Evolutionary conservation across 805 yeast genomes (phyloP).

Genomic region (Hanseniaspora lachancei): DNA sequence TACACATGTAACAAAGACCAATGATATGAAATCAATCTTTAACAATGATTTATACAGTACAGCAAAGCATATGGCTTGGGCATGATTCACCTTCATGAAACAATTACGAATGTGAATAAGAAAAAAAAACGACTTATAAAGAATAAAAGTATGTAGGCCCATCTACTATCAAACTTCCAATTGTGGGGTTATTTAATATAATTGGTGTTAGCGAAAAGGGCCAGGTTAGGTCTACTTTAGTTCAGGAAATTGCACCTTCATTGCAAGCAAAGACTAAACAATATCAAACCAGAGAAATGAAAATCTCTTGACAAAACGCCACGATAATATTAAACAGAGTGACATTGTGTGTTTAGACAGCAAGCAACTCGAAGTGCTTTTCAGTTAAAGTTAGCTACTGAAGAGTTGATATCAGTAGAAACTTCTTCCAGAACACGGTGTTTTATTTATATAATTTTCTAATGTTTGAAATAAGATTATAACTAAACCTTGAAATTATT

Average conservation of each 20-base stretch:
- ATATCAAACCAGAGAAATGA: neutral
- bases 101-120: too few relatives aligned
- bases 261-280: neutral
- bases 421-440: conserved; percentile 8
- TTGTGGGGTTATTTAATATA: conserved; percentile 12
- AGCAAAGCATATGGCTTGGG: too few relatives aligned
- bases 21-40: too few relatives aligned
- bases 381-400: neutral
- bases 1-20: too few relatives aligned
- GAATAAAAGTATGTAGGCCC: conserved; percentile 11
- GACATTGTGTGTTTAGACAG: neutral
- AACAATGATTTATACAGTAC: too few relatives aligned
- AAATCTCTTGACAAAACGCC: conserved; percentile 12
- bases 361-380: neutral
- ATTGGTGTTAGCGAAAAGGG: conserved; percentile 14
- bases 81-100: too few relatives aligned
- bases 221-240: conserved; percentile 8
- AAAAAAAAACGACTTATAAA: neutral
- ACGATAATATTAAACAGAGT: neutral
- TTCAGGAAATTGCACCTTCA: neutral
- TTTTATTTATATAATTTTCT: neutral
- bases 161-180: conserved; percentile 14
- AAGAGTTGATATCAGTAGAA: conserved; percentile 4
- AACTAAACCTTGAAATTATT: too few relatives aligned
- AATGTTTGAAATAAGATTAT: too few relatives aligned